Conservation (phyloP, 2,329 filamentous ascomycete genomes). For the Juglanconis juglandina region DNA sequence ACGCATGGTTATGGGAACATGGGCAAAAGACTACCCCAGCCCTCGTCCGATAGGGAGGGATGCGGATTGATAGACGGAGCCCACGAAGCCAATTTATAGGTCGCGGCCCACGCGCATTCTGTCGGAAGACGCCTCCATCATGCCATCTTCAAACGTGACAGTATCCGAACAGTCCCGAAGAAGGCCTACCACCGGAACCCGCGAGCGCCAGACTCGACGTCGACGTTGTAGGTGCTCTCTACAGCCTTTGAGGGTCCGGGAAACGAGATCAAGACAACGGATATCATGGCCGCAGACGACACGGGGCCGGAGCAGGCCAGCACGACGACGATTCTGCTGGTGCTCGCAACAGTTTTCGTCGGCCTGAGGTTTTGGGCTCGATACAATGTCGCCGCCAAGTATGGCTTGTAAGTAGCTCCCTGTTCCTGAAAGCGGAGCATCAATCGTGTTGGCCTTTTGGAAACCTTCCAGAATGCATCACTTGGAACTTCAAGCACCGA, state of each 20-base stretch:
- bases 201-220: not conserved
- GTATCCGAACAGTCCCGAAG: not conserved
- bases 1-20: too few species aligned
- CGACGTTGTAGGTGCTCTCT: not conserved
- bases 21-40: too few species aligned
- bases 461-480: too few species aligned
- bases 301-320: constrained; percentile 7
- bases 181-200: not conserved
- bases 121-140: not conserved
- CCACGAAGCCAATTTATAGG: not conserved
- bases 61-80: not conserved
- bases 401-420: constrained; percentile 2
- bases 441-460: too few species aligned
- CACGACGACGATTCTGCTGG: constrained; percentile 14
- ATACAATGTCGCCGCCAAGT: constrained; percentile 1
- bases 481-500: too few species aligned
- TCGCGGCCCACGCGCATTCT: not conserved
- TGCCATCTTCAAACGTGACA: not conserved
- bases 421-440: too few species aligned
- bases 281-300: constrained; percentile 2
- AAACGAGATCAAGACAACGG: not conserved
- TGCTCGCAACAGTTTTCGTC: constrained; percentile 16
- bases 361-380: constrained; percentile 18
- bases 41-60: not conserved
- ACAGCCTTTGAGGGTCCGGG: not conserved